phyloP scores from a whole-genome alignment of 495 filamentous ascomycete genomes.

The Barbatosphaeria neglecta region DNA sequence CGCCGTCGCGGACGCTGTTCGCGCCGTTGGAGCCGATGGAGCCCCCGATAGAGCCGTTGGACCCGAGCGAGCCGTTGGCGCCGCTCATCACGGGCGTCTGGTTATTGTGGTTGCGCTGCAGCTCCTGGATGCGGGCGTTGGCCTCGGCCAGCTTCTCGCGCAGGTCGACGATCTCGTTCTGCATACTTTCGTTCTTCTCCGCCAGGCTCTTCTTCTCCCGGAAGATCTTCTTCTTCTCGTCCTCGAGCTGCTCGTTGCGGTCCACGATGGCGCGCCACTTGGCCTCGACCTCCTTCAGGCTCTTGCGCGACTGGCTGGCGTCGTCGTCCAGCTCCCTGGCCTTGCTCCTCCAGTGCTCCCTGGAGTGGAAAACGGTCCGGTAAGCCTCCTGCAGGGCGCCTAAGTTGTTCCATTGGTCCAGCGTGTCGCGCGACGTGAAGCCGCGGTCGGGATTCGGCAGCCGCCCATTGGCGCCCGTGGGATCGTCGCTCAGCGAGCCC shows the following conservation, averaged over 20 bases:
- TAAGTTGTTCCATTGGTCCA: neutral
- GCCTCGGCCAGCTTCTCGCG: slow-evolving; percentile 72
- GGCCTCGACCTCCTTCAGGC: slow-evolving; percentile 63
- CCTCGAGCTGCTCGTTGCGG: slow-evolving; percentile 50
- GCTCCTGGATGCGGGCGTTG: slow-evolving; percentile 20
- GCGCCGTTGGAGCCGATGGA: no score
- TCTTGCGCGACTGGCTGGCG: slow-evolving; percentile 25
- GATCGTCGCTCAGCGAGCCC: slow-evolving; percentile 22
- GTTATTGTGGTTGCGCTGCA: slow-evolving; percentile 6
- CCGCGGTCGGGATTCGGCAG: slow-evolving; percentile 13
- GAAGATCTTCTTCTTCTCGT: slow-evolving; percentile 57
- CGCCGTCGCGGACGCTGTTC: no score
- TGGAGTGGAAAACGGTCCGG: neutral
- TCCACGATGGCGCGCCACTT: slow-evolving; percentile 74
- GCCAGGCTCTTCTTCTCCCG: slow-evolving; percentile 75
- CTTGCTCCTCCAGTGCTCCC: slow-evolving; percentile 12
- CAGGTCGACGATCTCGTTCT: slow-evolving; percentile 65
- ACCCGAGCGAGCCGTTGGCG: slow-evolving; percentile 7
- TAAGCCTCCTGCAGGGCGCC: neutral
- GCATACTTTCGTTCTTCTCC: slow-evolving; percentile 78
- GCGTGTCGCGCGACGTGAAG: slow-evolving; percentile 2
- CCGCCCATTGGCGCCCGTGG: no score
- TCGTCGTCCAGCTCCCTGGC: slow-evolving; percentile 37
- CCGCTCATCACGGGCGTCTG: slow-evolving; percentile 10
- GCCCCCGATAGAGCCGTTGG: no score